Base-by-base conservation (phyloP, 345 rosid species). In the Theobroma cacao region DNA sequence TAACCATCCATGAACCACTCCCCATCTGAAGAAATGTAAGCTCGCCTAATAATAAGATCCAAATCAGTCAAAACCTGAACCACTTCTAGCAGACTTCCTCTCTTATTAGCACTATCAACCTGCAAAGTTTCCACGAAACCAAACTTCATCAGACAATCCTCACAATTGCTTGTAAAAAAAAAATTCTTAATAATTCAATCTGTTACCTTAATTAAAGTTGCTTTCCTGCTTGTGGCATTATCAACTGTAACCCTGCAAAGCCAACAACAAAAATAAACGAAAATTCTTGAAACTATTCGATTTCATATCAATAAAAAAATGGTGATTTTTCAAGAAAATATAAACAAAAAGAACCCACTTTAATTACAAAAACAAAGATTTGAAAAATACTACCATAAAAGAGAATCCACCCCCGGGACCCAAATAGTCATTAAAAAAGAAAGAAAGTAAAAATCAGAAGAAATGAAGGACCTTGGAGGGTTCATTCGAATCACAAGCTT, bases 1-100 rank as follows among this genome's bases (percentile, higher is more conserved):
- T 77, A 78, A 92, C 94, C 97, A 88, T 92, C 97, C 97, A 92
- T 92, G 75, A 92, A 92, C 97, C 97, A 92, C 74, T 86, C 93
- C 10, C 97, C 95, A 73, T 92, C 97, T 20, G 97, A 92, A 82
- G 97, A 85, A 79, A 92, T 91, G 87, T 92, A 92, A 82, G 95
- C 97, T 73, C 97, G 90, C 31, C 87, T 78, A 81, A 91, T 88
- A 66, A 84, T 74, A 64, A 92, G 93, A 81, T 90, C 87, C 88
- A 92, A 75, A 80, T 92, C 94, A 11, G 91, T 92, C 84, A 92
- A 82, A 74, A 91, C 95, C 88, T 92, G 97, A 84, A 91, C 97
- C 75, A 92, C 91, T 79, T 91, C 95, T 64, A 92, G 77, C 84
- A 92, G 84, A 81, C 95, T 92, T 58, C 97, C 97, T 24, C 91